phyloP scores from a whole-genome alignment of 345 rosid species.

The Citrus reticulata region DNA sequence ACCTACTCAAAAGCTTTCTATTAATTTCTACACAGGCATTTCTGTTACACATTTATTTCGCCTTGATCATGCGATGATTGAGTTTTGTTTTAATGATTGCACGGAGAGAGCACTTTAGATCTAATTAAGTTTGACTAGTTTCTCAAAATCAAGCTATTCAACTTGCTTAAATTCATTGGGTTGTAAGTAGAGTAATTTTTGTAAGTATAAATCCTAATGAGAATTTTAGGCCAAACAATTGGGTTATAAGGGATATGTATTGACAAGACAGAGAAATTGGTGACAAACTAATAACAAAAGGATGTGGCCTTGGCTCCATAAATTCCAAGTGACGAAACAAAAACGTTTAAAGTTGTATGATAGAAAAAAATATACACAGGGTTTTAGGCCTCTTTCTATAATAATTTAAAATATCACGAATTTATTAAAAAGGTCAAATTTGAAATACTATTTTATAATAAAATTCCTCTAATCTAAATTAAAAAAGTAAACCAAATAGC shows the following conservation, averaged over 20 bases:
- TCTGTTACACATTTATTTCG: constrained; percentile 17
- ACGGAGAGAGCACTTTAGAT: neutral
- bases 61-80: constrained; percentile 11
- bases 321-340: neutral
- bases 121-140: neutral
- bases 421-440: too few species aligned
- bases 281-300: neutral
- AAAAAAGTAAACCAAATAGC: too few species aligned
- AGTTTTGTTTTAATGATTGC: neutral
- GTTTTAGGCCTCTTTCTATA: too few species aligned
- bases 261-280: neutral
- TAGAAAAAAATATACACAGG: too few species aligned
- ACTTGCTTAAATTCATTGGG: neutral
- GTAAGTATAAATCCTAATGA: neutral
- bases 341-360: too few species aligned
- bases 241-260: neutral
- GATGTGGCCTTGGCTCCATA: neutral
- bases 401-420: too few species aligned
- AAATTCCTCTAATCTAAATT: too few species aligned
- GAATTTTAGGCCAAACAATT: neutral
- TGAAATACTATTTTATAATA: too few species aligned
- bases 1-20: constrained; percentile 9
- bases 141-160: neutral
- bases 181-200: neutral
- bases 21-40: constrained; percentile 13